These are phyloP conservation scores for Vitis hybrid DNA, from an alignment of 177 flowering plant genomes.

Conservation along the genomic window DNA sequence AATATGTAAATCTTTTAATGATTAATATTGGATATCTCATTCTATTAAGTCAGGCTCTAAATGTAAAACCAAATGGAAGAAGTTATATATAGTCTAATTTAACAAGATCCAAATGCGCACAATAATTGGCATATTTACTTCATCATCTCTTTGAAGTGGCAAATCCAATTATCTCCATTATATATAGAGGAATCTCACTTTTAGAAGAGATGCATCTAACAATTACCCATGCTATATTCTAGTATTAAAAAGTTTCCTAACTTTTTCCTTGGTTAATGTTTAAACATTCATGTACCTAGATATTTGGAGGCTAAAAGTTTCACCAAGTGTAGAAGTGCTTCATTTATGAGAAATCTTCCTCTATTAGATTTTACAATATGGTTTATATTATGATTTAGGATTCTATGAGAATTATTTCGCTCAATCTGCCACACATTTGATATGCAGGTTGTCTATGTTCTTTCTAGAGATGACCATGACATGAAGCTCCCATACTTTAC, in stretches of 20 bases:
- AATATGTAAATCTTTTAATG: constrained; percentile 90
- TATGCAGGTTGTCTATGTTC: constrained; percentile 74
- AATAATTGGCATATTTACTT: not conserved
- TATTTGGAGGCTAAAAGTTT: too few species aligned
- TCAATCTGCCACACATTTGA: constrained; percentile 3
- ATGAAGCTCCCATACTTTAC: constrained; percentile 89
- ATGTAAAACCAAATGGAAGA: constrained; percentile 40
- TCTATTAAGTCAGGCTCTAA: constrained; percentile 77
- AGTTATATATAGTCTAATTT: too few species aligned
- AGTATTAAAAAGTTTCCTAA: not conserved
- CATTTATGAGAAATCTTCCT: not conserved
- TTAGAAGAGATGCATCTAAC: not conserved
- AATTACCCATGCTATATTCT: not conserved
- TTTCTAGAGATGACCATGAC: constrained; percentile 55
- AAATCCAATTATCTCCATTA: not conserved
- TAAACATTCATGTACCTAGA: too few species aligned
- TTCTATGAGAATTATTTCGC: not conserved
- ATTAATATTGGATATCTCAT: constrained; percentile 83
- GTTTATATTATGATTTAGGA: too few species aligned
- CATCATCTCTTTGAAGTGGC: not conserved
- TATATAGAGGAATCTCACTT: not conserved
- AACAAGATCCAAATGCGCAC: not conserved
- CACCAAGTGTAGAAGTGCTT: not conserved
- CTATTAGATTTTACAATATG: too few species aligned
- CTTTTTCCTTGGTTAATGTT: not conserved